Base-by-base conservation (phyloP, 1,284 basidiomycete species). In the Leccinum fallax region DNA sequence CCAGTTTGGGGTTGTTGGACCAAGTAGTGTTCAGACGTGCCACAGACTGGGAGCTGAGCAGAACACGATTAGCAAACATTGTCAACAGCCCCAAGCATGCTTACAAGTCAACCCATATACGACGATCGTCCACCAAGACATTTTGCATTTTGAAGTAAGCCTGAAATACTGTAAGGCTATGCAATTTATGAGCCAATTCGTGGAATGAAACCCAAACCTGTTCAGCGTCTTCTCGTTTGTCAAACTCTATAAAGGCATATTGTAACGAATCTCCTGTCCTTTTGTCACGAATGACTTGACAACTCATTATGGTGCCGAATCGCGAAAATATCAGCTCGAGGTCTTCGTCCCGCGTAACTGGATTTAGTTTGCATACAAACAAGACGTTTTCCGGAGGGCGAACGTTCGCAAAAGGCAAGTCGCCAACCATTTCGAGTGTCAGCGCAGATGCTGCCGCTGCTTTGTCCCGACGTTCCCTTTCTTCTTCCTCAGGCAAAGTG, bases 91-190 rank as follows among this genome's bases (percentile, higher is more conserved):
- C 48, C 43, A 59, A 55, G 36, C 55, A 55, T 28, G 43, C 61
- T 66, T 66, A 92, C 89, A 98, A 98, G 78, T 98, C 96, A 65
- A 99, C 97, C 93, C 97, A 98, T 74, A 99, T 99, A 21, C 97
- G 86, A 16, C 96, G 86, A 76, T 99, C 97, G 74, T 99, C 97
- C n/a, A 99, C 93, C 8, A 99, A 81, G 0, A 99, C 97, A 71
- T 98, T 98, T 76, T 99, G 97, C 97, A 99, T 99, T 77, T 98
- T 99, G 81, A 98, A 96, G 77, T 99, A 99, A 15, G 95, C 97
- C 89, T 94, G 65, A 8, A 59, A 9, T 38, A 24, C 15, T 34
- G 62, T 62, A 32, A 67, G 60, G 16, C 49, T 38, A 55, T 55
- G 53, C 34, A 11, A 26, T 46, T 11, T 26, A 16, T 15, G 43